phyloP scores from a whole-genome alignment of 371 early-diverging fungal species.

The Chytridium lagenaria region DNA sequence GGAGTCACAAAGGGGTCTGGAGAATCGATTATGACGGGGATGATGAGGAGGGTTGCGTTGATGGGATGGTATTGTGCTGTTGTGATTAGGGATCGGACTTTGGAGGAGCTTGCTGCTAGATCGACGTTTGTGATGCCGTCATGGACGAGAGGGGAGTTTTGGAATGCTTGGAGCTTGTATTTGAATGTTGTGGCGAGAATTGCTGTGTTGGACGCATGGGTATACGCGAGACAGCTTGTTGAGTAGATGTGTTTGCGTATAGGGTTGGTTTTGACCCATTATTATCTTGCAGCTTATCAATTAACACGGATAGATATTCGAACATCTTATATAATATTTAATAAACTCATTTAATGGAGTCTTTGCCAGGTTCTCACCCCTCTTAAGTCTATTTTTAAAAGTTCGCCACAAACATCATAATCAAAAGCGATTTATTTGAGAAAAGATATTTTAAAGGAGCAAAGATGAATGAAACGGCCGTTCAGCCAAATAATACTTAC shows the following conservation, averaged over 20 bases:
- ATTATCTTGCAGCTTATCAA: too few relatives aligned
- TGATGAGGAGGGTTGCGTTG: slow-evolving; percentile 42
- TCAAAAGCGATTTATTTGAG: too few relatives aligned
- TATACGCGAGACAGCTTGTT: not conserved
- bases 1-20: slow-evolving; percentile 37
- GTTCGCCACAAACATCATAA: too few relatives aligned
- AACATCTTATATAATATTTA: too few relatives aligned
- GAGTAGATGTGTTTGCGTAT: not conserved
- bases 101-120: slow-evolving; percentile 3
- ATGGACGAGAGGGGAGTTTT: not conserved
- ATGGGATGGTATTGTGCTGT: slow-evolving; percentile 45
- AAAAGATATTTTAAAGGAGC: too few relatives aligned
- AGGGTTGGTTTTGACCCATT: too few relatives aligned
- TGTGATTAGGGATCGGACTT: slow-evolving; percentile 17
- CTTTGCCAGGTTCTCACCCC: too few relatives aligned
- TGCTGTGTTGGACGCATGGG: slow-evolving; percentile 1
- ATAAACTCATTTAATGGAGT: too few relatives aligned
- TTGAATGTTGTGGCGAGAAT: not conserved
- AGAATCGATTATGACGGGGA: slow-evolving; percentile 24
- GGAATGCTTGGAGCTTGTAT: not conserved
- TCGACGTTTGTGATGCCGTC: not conserved
- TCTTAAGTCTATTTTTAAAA: too few relatives aligned
- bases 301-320: too few relatives aligned
- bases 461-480: too few relatives aligned
- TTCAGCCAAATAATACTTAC: too few relatives aligned